These are phyloP conservation scores for Crataegus laevigata DNA, from an alignment of 306 rosid species.

Conservation along the genomic window DNA sequence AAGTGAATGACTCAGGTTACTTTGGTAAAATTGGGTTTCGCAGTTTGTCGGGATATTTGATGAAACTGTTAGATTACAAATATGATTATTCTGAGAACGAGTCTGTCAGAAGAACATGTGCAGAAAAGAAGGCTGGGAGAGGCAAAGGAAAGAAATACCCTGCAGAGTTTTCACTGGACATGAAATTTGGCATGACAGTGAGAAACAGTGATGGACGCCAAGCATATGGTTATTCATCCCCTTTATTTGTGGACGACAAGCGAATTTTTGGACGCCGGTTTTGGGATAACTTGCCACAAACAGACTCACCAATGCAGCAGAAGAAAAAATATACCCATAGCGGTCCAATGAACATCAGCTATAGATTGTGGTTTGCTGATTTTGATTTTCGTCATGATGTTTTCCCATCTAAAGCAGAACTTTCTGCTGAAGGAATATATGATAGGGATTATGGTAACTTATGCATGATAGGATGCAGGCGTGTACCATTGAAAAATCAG, in stretches of 20 bases:
- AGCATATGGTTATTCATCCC: slow-evolving; percentile 54
- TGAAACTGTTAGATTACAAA: slow-evolving; percentile 25
- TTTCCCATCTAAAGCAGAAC: slow-evolving; percentile 24
- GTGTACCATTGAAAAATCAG: slow-evolving; percentile 28
- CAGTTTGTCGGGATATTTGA: slow-evolving; percentile 22
- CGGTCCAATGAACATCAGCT: slow-evolving; percentile 50
- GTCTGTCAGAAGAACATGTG: slow-evolving; percentile 33
- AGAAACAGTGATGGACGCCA: slow-evolving; percentile 52
- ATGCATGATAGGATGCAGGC: slow-evolving; percentile 80
- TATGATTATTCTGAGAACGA: slow-evolving; percentile 54
- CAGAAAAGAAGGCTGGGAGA: slow-evolving; percentile 26
- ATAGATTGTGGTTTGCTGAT: slow-evolving; percentile 45
- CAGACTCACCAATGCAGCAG: slow-evolving; percentile 6
- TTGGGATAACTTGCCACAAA: neutral
- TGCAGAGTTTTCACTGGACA: slow-evolving; percentile 54
- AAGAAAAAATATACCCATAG: neutral
- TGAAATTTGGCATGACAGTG: slow-evolving; percentile 51
- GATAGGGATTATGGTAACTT: slow-evolving; percentile 46
- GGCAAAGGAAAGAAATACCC: slow-evolving; percentile 53
- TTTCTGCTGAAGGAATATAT: slow-evolving; percentile 79
- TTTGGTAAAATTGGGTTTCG: slow-evolving; percentile 43
- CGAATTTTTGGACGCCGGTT: slow-evolving; percentile 23
- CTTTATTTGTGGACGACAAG: slow-evolving; percentile 51
- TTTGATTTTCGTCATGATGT: slow-evolving; percentile 28
- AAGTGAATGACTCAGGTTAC: slow-evolving; percentile 42